Conservation (phyloP, 306 rosid species). For the Gleditsia sinensis region DNA sequence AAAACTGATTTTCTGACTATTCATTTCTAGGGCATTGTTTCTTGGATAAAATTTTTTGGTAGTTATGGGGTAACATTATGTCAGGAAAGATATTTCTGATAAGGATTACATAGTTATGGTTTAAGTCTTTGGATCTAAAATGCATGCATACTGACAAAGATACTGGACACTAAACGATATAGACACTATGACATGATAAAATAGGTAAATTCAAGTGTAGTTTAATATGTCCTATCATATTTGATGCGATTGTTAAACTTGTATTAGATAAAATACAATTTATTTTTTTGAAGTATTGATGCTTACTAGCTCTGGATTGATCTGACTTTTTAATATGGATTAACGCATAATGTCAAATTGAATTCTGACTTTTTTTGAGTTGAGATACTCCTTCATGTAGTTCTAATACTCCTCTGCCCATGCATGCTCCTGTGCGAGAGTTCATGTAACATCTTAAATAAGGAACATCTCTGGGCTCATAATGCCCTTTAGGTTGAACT, state of each 20-base stretch:
- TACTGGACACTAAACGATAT: too few species aligned
- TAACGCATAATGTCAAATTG: background rate
- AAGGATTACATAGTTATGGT: background rate
- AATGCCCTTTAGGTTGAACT: too few species aligned
- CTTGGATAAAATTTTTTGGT: background rate
- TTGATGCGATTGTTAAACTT: too few species aligned
- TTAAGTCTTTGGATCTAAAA: background rate
- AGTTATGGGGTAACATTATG: background rate
- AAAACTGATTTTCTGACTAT: slow-evolving; percentile 24
- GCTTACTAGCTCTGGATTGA: background rate
- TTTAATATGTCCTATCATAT: too few species aligned
- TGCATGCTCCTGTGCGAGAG: background rate
- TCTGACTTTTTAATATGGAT: background rate
- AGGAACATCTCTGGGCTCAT: background rate
- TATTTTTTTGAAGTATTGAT: too few species aligned
- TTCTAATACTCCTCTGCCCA: background rate
- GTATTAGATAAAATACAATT: too few species aligned
- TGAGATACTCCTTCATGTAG: background rate
- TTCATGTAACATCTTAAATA: background rate
- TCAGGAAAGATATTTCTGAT: background rate
- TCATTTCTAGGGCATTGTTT: slow-evolving; percentile 19
- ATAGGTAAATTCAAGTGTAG: too few species aligned
- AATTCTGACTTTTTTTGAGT: background rate
- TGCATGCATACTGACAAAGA: too few species aligned
- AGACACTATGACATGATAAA: too few species aligned